Conservation (phyloP, 805 yeast species). For the Lipomyces chichibuensis region DNA sequence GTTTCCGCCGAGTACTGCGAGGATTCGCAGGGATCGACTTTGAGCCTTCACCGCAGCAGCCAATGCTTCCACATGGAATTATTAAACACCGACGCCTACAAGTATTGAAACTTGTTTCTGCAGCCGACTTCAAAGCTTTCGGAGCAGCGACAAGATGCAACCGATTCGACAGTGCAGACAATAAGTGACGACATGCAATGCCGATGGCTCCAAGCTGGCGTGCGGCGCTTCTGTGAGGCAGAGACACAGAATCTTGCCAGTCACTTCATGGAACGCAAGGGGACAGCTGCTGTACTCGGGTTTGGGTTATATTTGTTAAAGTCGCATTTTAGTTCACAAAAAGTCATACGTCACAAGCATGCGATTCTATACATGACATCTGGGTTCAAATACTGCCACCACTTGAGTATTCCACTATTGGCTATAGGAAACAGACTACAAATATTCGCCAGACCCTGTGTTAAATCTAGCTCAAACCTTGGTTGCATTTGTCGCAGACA, state of each 20-base stretch:
- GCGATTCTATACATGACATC: too few species aligned
- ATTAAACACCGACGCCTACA: not conserved
- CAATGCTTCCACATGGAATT: not conserved
- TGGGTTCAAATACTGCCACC: too few species aligned
- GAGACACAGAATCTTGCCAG: not conserved
- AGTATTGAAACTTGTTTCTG: not conserved
- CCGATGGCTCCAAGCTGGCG: not conserved
- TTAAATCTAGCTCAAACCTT: too few species aligned
- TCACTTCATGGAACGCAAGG: not conserved
- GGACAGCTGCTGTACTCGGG: not conserved
- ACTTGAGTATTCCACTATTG: too few species aligned
- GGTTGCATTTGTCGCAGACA: too few species aligned
- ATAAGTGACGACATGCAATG: not conserved
- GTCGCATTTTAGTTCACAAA: too few species aligned
- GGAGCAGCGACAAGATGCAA: not conserved
- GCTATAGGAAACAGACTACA: too few species aligned
- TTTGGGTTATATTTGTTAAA: too few species aligned
- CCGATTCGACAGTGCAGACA: not conserved
- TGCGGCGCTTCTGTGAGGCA: not conserved
- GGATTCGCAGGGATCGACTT: too few species aligned
- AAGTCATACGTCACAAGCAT: too few species aligned
- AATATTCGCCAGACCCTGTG: too few species aligned
- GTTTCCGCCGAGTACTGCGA: not conserved
- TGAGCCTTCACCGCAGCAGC: not conserved
- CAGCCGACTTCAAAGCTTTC: not conserved